Evolutionary conservation across 306 rosid genomes (phyloP), one percentile per base, ranked within the genome.

Genomic region (Malus sylvestris): DNA sequence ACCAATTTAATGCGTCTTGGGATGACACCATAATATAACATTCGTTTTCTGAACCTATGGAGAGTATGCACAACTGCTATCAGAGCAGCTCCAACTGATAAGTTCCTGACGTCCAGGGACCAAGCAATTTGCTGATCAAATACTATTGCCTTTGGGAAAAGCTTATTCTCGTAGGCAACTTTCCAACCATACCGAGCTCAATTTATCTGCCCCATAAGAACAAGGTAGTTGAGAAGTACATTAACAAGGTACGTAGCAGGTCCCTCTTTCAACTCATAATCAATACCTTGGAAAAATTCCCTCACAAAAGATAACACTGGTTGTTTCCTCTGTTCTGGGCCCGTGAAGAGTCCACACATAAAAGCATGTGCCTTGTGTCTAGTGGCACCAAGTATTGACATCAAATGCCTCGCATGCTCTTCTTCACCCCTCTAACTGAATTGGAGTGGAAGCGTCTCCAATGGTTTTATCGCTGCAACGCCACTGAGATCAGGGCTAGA

Each of bases 121-220:
- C 97, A 95, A 69, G 98, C 97, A 72, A 95, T 92, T 76, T 95
- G 97, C 86, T 92, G 98, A 84, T 92, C 92, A 27, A 95, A 92
- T 12, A 92, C 93, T 73, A 95, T 95, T 58, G 98, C 98, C 85
- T 89, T 95, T 0, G 98, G 98, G 82, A 95, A 95, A 80, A 95
- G 98, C 80, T 92, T 95, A 71, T 95, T 92, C 92, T 95, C 97
- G 18, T 95, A 92, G 23, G 97, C 88, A 35, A 95, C 97, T 85
- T 95, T 92, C 98, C 97, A 95, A 73, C 89, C 89, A 58, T 97
- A 95, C 25, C 93, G 89, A 25, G 96, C 97, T 73, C 97, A 87
- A 78, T 95, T 95, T 79, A 90, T 90, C 83, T 95, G 98, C 65
- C 97, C 97, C 97, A 95, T 88, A 29, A 92, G 96, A 87, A 95